phyloP scores from a whole-genome alignment of 148 eudicot genomes.

The Simmondsia chinensis region DNA sequence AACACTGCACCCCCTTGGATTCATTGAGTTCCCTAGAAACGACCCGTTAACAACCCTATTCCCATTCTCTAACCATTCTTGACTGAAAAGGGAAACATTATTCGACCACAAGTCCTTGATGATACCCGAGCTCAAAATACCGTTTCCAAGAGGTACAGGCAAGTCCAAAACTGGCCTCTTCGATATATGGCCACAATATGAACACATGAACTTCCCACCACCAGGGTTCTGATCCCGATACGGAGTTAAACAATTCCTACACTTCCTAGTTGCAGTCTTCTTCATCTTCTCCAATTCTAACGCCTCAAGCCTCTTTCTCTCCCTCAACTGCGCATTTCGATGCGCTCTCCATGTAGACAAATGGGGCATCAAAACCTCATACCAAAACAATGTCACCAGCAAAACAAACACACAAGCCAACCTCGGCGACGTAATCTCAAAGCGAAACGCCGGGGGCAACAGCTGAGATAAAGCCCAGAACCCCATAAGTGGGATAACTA shows the following conservation, averaged over 20 bases:
- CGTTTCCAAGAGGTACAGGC: slow-evolving; percentile 66
- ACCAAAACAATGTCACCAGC: slow-evolving; percentile 85
- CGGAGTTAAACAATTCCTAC: slow-evolving; percentile 88
- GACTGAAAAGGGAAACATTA: slow-evolving; percentile 57
- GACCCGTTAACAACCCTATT: slow-evolving; percentile 55
- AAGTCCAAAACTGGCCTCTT: slow-evolving; percentile 91
- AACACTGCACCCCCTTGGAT: slow-evolving; percentile 37
- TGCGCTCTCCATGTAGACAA: slow-evolving; percentile 80
- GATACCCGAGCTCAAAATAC: slow-evolving; percentile 60
- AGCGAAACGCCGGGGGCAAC: slow-evolving; percentile 85
- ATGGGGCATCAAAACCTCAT: slow-evolving; percentile 90
- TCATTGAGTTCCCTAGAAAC: slow-evolving; percentile 43
- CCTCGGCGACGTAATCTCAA: slow-evolving; percentile 88
- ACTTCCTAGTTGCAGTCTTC: slow-evolving; percentile 89
- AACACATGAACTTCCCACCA: slow-evolving; percentile 92
- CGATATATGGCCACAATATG: slow-evolving; percentile 92
- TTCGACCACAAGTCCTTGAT: slow-evolving; percentile 83
- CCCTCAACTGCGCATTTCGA: slow-evolving; percentile 78
- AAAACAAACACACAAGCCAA: slow-evolving; percentile 86
- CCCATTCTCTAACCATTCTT: slow-evolving; percentile 86
- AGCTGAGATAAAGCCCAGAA: slow-evolving; percentile 94
- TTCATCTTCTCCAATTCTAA: slow-evolving; percentile 81
- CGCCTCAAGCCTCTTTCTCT: slow-evolving; percentile 83
- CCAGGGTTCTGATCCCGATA: slow-evolving; percentile 92
- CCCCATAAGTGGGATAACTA: slow-evolving; percentile 92